phyloP scores from a whole-genome alignment of 2,329 filamentous ascomycete species.

The Zasmidium citrigriseum region DNA sequence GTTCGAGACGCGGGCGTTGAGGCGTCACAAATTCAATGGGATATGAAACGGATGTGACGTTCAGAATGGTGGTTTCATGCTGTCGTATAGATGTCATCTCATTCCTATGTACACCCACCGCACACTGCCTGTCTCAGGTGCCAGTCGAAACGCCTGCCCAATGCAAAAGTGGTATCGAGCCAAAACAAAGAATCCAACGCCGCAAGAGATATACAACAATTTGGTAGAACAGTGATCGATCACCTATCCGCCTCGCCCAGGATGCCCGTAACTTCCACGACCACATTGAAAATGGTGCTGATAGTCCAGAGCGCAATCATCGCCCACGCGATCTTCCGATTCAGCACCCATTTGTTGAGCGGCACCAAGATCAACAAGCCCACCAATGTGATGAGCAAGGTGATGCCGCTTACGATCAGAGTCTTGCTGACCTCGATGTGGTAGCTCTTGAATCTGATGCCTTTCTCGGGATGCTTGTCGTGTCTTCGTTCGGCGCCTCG shows the following conservation, averaged over 20 bases:
- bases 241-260: slow-evolving; percentile 14
- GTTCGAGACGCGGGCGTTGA: no score
- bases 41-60: no score
- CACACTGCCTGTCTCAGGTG: not conserved
- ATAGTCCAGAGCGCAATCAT: slow-evolving; percentile 78
- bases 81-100: no score
- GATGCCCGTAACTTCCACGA: slow-evolving; percentile 65
- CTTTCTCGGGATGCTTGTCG: slow-evolving; percentile 65
- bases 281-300: slow-evolving; percentile 78
- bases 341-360: slow-evolving; percentile 83
- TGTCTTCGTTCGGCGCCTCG: slow-evolving; percentile 66
- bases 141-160: not conserved
- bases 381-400: slow-evolving; percentile 76
- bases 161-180: not conserved
- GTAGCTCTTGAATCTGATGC: slow-evolving; percentile 73
- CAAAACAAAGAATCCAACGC: not conserved
- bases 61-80: no score
- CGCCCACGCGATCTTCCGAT: slow-evolving; percentile 75
- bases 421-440: slow-evolving; percentile 82
- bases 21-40: no score
- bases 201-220: no score
- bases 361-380: slow-evolving; percentile 80
- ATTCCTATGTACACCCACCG: not conserved
- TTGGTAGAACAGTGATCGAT: not conserved
- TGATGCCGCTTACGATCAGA: slow-evolving; percentile 80